These are phyloP conservation scores for Gossypium laxum DNA, from an alignment of 441 rosid genomes.

Conservation along the genomic window DNA sequence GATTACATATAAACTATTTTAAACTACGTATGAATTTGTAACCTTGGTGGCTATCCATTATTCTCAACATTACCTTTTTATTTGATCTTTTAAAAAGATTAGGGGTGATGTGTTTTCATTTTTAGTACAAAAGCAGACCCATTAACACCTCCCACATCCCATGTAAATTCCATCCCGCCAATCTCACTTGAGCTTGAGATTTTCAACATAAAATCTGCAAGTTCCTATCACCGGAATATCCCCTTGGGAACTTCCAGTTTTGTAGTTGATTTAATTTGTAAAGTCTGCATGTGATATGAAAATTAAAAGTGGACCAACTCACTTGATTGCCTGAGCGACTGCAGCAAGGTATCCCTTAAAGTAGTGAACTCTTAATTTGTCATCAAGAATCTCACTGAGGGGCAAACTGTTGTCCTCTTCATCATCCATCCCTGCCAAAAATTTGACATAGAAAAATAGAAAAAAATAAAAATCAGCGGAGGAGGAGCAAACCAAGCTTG, in stretches of 20 bases:
- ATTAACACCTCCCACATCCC: neutral
- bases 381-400: slow-evolving; percentile 50
- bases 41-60: neutral
- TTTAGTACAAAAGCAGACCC: neutral
- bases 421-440: slow-evolving; percentile 59
- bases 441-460: neutral
- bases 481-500: neutral
- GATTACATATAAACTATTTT: neutral
- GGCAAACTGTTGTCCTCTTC: slow-evolving; percentile 37
- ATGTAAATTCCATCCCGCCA: neutral
- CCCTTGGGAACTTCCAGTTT: neutral
- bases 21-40: neutral
- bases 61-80: neutral
- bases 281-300: neutral
- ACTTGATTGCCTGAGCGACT: slow-evolving; percentile 52
- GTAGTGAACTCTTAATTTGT: slow-evolving; percentile 44
- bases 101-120: neutral
- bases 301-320: slow-evolving; percentile 17
- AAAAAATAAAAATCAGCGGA: neutral
- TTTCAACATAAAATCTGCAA: neutral
- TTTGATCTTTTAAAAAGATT: neutral
- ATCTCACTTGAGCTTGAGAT: neutral
- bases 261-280: neutral
- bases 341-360: slow-evolving; percentile 41
- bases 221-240: neutral